Conservation (phyloP, 768 basidiomycete genomes). For the Melanogaster broomeanus region DNA sequence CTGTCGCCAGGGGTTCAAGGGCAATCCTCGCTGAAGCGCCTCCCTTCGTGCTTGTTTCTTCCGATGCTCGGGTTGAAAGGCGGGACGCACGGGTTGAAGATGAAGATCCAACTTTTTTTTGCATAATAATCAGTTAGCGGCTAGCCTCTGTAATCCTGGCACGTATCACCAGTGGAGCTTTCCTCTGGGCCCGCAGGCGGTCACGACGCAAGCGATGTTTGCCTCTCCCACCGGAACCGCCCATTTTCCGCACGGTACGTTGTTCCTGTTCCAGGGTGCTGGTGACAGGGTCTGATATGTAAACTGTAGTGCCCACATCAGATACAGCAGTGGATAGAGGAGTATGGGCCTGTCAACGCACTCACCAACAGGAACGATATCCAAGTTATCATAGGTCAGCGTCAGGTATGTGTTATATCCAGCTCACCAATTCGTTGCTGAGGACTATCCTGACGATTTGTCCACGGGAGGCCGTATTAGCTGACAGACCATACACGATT, state of each 20-base stretch:
- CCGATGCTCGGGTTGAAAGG: not conserved
- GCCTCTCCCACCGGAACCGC: not conserved
- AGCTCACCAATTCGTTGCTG: not conserved
- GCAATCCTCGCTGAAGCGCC: no score
- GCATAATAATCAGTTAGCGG: not conserved
- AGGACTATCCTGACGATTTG: not conserved
- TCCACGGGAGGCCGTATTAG: conserved; percentile 17
- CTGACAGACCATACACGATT: conserved; percentile 49
- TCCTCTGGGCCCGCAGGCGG: not conserved
- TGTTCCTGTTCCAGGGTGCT: not conserved
- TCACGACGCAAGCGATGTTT: not conserved
- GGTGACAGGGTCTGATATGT: no score
- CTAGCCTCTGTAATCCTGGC: not conserved
- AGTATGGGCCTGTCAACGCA: conserved; percentile 8
- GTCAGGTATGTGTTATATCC: not conserved
- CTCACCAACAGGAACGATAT: conserved; percentile 2
- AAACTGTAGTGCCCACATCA: not conserved
- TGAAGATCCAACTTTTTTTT: not conserved
- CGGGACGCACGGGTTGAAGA: not conserved
- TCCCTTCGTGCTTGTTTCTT: not conserved
- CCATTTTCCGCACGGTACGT: conserved; percentile 9
- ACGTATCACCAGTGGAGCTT: not conserved
- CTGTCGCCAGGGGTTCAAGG: no score
- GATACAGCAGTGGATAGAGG: conserved; percentile 6
- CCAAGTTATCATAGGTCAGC: conserved; percentile 7